Evolutionary conservation across 495 filamentous ascomycete genomes (phyloP).

Genomic region (Podospora comata): DNA sequence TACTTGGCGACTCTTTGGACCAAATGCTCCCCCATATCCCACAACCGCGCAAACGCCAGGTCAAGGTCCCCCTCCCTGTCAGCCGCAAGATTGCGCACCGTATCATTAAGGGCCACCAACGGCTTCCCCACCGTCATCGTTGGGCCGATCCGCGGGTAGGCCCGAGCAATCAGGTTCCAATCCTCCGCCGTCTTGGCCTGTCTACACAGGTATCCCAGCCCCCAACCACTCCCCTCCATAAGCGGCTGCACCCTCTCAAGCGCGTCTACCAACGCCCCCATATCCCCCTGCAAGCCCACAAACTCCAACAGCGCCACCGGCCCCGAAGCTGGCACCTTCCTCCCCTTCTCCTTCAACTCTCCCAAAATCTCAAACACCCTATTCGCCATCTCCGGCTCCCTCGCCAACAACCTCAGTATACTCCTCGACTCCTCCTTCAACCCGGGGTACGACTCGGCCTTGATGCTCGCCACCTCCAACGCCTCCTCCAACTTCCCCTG

Average conservation of each 20-base stretch:
- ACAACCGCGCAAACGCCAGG: conserved; percentile 56
- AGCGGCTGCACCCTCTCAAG: conserved; percentile 70
- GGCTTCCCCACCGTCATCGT: neutral
- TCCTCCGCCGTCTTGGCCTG: conserved; percentile 50
- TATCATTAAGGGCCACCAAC: neutral
- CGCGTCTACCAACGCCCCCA: conserved; percentile 58
- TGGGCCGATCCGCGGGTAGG: neutral
- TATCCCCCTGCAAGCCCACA: conserved; percentile 37
- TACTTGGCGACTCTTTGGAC: neutral
- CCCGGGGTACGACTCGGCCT: conserved; percentile 50
- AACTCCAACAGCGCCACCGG: conserved; percentile 63
- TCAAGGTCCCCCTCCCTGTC: conserved; percentile 48
- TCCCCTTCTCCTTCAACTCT: conserved; percentile 44
- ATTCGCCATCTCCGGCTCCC: conserved; percentile 30
- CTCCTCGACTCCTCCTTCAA: conserved; percentile 48
- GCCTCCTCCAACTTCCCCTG: conserved; percentile 52
- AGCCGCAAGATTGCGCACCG: neutral
- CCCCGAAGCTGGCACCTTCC: conserved; percentile 52
- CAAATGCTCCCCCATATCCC: conserved; percentile 21
- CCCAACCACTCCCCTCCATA: conserved; percentile 59
- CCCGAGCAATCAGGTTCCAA: neutral
- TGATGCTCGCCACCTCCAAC: conserved; percentile 63
- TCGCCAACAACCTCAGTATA: conserved; percentile 45
- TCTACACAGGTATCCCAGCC: conserved; percentile 65
- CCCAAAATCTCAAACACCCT: conserved; percentile 55